Conservation (phyloP, 2,329 filamentous ascomycete genomes). For the Colletotrichum chlorophyti region DNA sequence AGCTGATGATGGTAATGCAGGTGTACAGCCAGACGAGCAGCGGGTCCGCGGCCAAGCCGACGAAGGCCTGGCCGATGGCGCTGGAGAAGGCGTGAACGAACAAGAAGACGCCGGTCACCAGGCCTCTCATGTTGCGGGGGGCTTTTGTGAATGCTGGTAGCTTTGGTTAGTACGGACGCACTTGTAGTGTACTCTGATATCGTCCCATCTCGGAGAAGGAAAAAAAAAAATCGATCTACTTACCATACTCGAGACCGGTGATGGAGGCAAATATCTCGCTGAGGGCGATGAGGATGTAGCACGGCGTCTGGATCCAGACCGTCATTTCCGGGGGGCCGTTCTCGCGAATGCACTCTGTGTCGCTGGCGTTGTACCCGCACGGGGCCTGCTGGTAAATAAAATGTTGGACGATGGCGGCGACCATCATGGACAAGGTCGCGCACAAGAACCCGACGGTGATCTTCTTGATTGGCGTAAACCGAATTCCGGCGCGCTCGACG, state of each 20-base stretch:
- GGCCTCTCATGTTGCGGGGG: conserved; percentile 68
- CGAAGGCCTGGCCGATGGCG: conserved; percentile 58
- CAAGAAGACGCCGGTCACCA: conserved; percentile 61
- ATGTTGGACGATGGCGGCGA: conserved; percentile 46
- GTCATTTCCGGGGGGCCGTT: conserved; percentile 51
- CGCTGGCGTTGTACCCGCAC: conserved; percentile 54
- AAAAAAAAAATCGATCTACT: too few relatives aligned
- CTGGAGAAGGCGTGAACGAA: conserved; percentile 66
- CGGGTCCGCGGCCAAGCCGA: conserved; percentile 49
- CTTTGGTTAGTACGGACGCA: too few relatives aligned
- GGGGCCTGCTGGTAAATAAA: conserved; percentile 60
- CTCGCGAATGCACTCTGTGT: conserved; percentile 48
- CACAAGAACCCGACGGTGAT: conserved; percentile 51
- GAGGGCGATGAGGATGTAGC: conserved; percentile 38
- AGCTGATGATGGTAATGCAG: conserved; percentile 62
- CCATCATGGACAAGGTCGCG: conserved; percentile 35
- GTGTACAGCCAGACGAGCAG: conserved; percentile 71
- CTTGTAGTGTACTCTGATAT: too few relatives aligned
- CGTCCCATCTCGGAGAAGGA: too few relatives aligned
- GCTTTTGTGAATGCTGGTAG: conserved; percentile 71
- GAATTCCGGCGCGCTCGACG: conserved; percentile 59
- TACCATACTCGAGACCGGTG: conserved; percentile 65
- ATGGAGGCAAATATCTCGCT: conserved; percentile 39
- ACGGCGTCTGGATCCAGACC: conserved; percentile 55
- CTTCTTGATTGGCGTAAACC: conserved; percentile 69